A percentile compares a stretch with the other conserved stretches of the same genome.
These are phyloP conservation scores for Kodamaea arcana DNA, from an alignment of 1,139 yeast genomes.

Conservation along the genomic window DNA sequence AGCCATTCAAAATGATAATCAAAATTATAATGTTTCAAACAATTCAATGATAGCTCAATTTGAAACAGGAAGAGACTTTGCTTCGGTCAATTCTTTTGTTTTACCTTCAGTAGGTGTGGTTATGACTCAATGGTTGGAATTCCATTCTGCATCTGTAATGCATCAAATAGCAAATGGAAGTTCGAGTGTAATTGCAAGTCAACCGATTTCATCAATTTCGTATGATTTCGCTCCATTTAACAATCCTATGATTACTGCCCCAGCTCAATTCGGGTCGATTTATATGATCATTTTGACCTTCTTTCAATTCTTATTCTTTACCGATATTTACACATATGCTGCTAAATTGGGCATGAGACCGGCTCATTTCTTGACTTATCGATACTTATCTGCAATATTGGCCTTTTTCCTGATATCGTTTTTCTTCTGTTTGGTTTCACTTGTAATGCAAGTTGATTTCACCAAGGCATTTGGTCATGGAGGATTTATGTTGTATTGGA, in stretches of 20 bases:
- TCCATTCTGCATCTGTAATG: slow-evolving; percentile 8
- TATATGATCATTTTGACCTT: slow-evolving; percentile 66
- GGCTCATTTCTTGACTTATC: slow-evolving; percentile 28
- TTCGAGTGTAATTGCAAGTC: slow-evolving; percentile 13
- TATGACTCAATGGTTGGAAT: slow-evolving; percentile 18
- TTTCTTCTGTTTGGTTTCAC: slow-evolving; percentile 35
- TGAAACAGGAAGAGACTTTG: slow-evolving; percentile 43
- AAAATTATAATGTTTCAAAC: slow-evolving; percentile 23
- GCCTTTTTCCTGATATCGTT: slow-evolving; percentile 36
- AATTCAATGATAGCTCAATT: slow-evolving; percentile 24
- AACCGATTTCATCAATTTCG: slow-evolving; percentile 34
- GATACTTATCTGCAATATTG: slow-evolving; percentile 25
- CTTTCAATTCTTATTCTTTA: slow-evolving; percentile 20
- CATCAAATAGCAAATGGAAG: slow-evolving; percentile 8
- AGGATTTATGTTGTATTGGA: slow-evolving; percentile 45
- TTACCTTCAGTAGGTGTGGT: slow-evolving; percentile 19
- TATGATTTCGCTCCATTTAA: slow-evolving; percentile 50
- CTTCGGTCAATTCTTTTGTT: slow-evolving; percentile 26
- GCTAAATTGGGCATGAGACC: slow-evolving; percentile 23
- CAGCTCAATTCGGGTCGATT: slow-evolving; percentile 72
- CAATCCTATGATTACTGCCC: slow-evolving; percentile 53
- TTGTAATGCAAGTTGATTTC: slow-evolving; percentile 43
- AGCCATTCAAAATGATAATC: slow-evolving; percentile 25
- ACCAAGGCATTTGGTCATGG: slow-evolving; percentile 34
- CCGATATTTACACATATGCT: slow-evolving; percentile 10